Evolutionary conservation across 352 stramenopile species (phyloP).

Genomic region (Phytophthora sansomeana): DNA sequence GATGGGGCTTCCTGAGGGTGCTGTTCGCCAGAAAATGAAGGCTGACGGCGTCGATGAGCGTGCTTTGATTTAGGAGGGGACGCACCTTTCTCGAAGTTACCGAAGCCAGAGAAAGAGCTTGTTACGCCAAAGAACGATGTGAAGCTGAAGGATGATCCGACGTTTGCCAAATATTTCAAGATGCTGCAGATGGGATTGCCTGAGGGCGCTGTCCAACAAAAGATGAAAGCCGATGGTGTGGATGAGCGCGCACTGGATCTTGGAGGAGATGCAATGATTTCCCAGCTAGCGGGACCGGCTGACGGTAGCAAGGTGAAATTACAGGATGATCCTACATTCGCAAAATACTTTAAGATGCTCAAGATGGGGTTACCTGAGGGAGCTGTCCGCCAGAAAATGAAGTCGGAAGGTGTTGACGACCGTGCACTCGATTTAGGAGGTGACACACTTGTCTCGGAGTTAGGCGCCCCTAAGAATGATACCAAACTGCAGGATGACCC

Average conservation of each 20-base stretch:
- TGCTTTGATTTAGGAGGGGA: conserved; percentile 48
- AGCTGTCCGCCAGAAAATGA: conserved; percentile 90
- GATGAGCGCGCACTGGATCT: conserved; percentile 49
- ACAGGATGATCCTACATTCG: conserved; percentile 54
- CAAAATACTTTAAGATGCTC: conserved; percentile 95
- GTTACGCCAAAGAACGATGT: conserved; percentile 12
- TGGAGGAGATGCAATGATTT: conserved; percentile 44
- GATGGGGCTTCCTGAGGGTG: conserved; percentile 86
- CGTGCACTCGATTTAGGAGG: conserved; percentile 65
- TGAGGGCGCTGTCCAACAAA: conserved; percentile 85
- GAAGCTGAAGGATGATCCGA: conserved; percentile 66
- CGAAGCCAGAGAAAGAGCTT: conserved; percentile 11
- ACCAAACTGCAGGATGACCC: conserved; percentile 67
- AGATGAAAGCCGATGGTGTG: conserved; percentile 70
- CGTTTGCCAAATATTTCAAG: conserved; percentile 93
- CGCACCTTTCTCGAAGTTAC: conserved; percentile 16
- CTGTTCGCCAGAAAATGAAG: conserved; percentile 91
- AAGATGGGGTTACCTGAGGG: conserved; percentile 89
- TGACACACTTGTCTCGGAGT: conserved; percentile 51
- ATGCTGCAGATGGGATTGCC: conserved; percentile 94
- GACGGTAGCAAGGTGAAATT: conserved; percentile 27
- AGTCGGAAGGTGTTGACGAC: conserved; percentile 54
- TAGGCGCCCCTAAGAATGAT: conserved; percentile 37
- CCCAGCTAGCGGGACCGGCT: conserved; percentile 20
- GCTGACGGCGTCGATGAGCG: conserved; percentile 51